These are phyloP conservation scores for Penicillium sp. DNA, from an alignment of 2,329 filamentous ascomycete genomes.

Conservation along the genomic window DNA sequence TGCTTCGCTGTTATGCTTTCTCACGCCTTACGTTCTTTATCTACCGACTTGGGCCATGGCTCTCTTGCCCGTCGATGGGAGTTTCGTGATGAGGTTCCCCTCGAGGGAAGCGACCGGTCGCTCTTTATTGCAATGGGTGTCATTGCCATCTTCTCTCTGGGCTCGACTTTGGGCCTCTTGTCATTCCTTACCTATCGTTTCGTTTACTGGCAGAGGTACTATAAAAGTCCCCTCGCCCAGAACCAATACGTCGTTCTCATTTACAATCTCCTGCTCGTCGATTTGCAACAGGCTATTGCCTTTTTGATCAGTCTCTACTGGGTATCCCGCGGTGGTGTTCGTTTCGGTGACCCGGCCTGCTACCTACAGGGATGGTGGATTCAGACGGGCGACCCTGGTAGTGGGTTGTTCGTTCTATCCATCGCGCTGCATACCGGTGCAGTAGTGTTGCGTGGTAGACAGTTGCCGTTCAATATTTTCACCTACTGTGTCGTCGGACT, in stretches of 20 bases:
- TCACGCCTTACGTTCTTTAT: conserved; percentile 19
- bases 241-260: conserved; percentile 59
- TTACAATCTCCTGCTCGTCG: conserved; percentile 56
- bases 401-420: conserved; percentile 56
- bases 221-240: conserved; percentile 52
- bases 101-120: conserved; percentile 34
- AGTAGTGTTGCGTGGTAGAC: conserved; percentile 53
- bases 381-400: conserved; percentile 56
- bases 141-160: conserved; percentile 49
- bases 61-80: conserved; percentile 24
- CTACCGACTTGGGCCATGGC: conserved; percentile 8
- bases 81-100: conserved; percentile 18
- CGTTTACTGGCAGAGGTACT: conserved; percentile 53
- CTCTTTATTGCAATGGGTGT: conserved; percentile 53
- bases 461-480: conserved; percentile 50
- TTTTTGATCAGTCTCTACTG: conserved; percentile 53
- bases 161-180: conserved; percentile 32
- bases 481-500: conserved; percentile 47
- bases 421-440: conserved; percentile 59
- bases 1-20: conserved; percentile 17
- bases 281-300: conserved; percentile 54
- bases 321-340: conserved; percentile 46
- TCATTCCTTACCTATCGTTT: conserved; percentile 55
- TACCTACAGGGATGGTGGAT: conserved; percentile 57
- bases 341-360: conserved; percentile 50